phyloP scores from a whole-genome alignment of 176 grass and related monocot species.

The Zea luxurians region DNA sequence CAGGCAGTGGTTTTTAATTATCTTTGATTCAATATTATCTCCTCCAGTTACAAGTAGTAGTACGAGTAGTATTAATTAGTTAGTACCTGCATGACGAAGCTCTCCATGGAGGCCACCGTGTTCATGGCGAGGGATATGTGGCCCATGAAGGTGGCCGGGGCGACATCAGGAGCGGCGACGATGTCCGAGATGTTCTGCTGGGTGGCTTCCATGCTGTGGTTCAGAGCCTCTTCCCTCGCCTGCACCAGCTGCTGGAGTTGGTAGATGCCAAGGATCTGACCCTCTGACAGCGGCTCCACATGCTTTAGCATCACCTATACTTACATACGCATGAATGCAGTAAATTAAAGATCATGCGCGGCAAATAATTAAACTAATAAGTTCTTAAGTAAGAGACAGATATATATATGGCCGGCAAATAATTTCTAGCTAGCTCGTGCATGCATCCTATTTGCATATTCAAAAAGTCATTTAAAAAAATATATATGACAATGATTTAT shows the following conservation, averaged over 20 bases:
- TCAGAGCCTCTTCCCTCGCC: conserved; percentile 60
- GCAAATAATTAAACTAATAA: too few relatives aligned
- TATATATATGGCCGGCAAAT: too few relatives aligned
- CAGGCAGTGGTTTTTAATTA: too few relatives aligned
- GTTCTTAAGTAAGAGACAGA: too few relatives aligned
- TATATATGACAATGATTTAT: too few relatives aligned
- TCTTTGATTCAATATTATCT: too few relatives aligned
- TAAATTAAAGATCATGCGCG: background rate
- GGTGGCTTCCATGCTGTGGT: conserved; percentile 38
- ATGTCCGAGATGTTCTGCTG: conserved; percentile 55
- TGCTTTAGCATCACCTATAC: conserved; percentile 48
- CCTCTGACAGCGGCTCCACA: conserved; percentile 55
- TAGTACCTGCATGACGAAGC: conserved; percentile 61
- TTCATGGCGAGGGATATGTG: conserved; percentile 59
- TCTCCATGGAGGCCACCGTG: conserved; percentile 56
- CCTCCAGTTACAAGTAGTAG: too few relatives aligned
- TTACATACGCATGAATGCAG: background rate
- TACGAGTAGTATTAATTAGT: background rate
- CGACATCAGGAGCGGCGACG: conserved; percentile 45
- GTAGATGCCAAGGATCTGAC: conserved; percentile 63
- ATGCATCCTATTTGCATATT: too few relatives aligned
- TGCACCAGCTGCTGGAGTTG: conserved; percentile 60
- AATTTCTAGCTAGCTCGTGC: too few relatives aligned
- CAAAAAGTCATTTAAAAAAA: too few relatives aligned
- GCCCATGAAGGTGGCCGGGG: conserved; percentile 44